Conservation (phyloP, 2,329 filamentous ascomycete genomes). For the Diaporthe amygdali region DNA sequence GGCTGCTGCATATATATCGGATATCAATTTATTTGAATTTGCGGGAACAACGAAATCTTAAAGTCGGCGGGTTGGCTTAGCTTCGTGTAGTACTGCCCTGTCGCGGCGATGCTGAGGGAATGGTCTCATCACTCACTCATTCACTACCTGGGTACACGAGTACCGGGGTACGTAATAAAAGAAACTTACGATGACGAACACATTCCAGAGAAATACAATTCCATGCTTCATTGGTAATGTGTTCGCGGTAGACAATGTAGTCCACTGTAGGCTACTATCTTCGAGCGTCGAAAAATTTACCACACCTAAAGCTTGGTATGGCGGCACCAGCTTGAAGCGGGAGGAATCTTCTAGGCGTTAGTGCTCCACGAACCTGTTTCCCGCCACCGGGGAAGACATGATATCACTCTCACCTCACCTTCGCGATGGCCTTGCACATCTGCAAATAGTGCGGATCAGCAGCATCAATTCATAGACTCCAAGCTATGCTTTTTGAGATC, state of each 20-base stretch:
- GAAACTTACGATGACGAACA: background rate
- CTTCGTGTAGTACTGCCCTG: background rate
- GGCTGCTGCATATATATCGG: background rate
- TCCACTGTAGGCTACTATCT: background rate
- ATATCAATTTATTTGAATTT: background rate
- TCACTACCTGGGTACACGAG: background rate
- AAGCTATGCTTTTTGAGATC: background rate
- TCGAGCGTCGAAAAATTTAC: background rate
- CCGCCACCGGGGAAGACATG: background rate
- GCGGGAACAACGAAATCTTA: background rate
- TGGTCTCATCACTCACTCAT: background rate
- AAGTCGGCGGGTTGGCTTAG: too few species aligned
- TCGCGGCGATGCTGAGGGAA: background rate
- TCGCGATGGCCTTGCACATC: background rate
- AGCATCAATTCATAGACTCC: background rate
- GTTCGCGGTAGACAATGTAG: background rate
- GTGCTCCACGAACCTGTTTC: background rate
- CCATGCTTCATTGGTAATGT: background rate
- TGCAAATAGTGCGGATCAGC: background rate
- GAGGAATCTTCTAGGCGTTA: constrained; percentile 7
- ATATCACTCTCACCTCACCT: constrained; percentile 19
- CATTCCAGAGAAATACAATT: background rate
- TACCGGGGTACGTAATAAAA: too few species aligned
- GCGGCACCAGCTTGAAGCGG: background rate
- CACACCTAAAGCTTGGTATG: background rate